phyloP scores from a whole-genome alignment of 1,139 yeast genomes.

The Taphrina flavorubra region DNA sequence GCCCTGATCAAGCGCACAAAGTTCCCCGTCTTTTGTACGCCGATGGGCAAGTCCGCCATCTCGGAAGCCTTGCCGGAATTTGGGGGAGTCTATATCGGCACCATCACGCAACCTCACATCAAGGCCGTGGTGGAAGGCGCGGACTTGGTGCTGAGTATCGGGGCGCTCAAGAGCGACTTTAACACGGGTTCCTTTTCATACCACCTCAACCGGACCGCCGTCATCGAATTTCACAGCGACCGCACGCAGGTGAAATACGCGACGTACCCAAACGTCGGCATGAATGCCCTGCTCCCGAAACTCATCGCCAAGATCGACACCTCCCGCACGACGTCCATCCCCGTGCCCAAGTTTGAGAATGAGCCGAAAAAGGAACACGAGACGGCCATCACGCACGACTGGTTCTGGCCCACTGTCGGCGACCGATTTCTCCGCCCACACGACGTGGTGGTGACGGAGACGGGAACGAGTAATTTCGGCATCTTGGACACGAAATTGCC shows the following conservation, averaged over 20 bases:
- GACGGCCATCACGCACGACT: conserved; percentile 46
- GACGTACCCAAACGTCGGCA: conserved; percentile 47
- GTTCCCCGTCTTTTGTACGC: conserved; percentile 58
- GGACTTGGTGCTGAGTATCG: conserved; percentile 54
- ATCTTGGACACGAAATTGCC: conserved; percentile 69
- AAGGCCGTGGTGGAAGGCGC: conserved; percentile 52
- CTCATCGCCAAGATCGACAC: conserved; percentile 53
- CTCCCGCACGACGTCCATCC: conserved; percentile 49
- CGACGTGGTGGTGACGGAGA: conserved; percentile 74
- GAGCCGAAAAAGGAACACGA: conserved; percentile 40
- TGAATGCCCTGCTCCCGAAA: conserved; percentile 54
- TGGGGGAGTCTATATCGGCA: conserved; percentile 70
- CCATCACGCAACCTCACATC: conserved; percentile 57
- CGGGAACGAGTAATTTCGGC: conserved; percentile 79
- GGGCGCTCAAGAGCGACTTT: conserved; percentile 55
- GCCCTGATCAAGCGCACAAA: conserved; percentile 57
- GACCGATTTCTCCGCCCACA: conserved; percentile 59
- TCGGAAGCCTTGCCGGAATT: conserved; percentile 66
- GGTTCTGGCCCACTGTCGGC: conserved; percentile 47
- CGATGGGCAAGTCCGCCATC: conserved; percentile 62
- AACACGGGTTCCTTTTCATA: conserved; percentile 57
- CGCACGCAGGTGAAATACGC: conserved; percentile 58
- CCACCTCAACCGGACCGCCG: conserved; percentile 52
- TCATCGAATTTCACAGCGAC: conserved; percentile 55
- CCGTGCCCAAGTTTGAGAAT: conserved; percentile 36